Evolutionary conservation across 108 stramenopile genomes (phyloP).

Genomic region (Fragilaria crotonensis): DNA sequence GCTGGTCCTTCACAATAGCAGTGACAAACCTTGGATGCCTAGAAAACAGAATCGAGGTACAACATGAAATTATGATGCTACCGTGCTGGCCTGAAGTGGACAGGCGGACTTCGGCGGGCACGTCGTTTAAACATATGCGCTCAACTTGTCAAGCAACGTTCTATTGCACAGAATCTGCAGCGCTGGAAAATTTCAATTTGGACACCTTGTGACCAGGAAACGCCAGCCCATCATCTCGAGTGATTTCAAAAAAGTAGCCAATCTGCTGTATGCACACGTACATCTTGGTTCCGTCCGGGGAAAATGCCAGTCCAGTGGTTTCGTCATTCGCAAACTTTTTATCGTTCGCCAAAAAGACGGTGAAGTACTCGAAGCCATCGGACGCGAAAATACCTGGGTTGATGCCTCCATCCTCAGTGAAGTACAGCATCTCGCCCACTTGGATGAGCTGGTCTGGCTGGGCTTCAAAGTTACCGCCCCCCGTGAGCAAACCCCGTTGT

Average conservation of each 20-base stretch:
- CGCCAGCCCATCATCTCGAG: constrained; percentile 34
- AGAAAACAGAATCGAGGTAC: too few relatives aligned
- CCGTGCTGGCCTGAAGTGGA: too few relatives aligned
- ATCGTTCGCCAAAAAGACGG: background rate
- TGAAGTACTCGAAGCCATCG: constrained; percentile 20
- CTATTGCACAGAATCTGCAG: too few relatives aligned
- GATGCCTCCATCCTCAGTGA: constrained; percentile 41
- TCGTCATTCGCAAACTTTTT: constrained; percentile 13
- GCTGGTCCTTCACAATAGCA: too few relatives aligned
- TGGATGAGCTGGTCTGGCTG: constrained; percentile 31
- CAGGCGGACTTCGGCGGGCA: too few relatives aligned
- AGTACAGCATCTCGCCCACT: constrained; percentile 28
- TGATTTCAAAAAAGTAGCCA: constrained; percentile 29
- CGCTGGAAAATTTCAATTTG: background rate
- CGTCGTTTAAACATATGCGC: too few relatives aligned
- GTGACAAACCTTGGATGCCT: too few relatives aligned
- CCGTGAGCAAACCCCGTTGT: constrained; percentile 2
- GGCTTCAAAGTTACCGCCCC: constrained; percentile 17
- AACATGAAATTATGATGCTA: too few relatives aligned
- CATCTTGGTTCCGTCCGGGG: constrained; percentile 36
- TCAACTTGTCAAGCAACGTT: too few relatives aligned
- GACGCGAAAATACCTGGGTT: constrained; percentile 29
- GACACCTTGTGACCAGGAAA: constrained; percentile 14
- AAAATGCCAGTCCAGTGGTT: constrained; percentile 48
- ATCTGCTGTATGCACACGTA: constrained; percentile 41